Base-by-base conservation (phyloP, 176 grass and related monocot genomes). In the Rhipidocladum racemiflorum region DNA sequence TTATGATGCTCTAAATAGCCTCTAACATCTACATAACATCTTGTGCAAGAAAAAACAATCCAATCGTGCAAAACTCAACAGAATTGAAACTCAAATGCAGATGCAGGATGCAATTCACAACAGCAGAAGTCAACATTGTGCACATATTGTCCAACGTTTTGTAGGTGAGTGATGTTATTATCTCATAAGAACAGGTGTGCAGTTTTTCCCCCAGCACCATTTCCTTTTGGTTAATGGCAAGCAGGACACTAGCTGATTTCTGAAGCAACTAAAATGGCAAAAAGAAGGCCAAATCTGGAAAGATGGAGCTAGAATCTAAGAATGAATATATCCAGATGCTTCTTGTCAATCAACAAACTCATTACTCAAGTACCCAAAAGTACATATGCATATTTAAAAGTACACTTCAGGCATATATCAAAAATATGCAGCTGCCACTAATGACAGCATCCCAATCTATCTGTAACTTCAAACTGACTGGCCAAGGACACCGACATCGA, bases 311-410 rank as follows among this genome's bases (percentile, higher is more conserved):
- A 46, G 76, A 85, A 46, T 53, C 53, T 45, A 63, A 3, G 16
- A 81, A 85, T 76, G 59, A 85, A 69, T 70, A 64, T 30, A 36
- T 15, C 21, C 1, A 78, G 27, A 72, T 65, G 49, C 8, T 73
- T 15, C 38, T 62, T 73, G 44, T 72, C 55, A 50, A 73, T 34
- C 20, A 72, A 73, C 29, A 60, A 25, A 34, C 32, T 2, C n/a
- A n/a, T n/a, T n/a, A 1, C 3, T 56, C 34, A 72, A 57, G 14
- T 34, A 15, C 18, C 23, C 4, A 21, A 54, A 54, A 54, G 18
- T 9, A 21, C 50, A 54, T 21, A 54, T 54, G 18, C 50, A n/a
- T 54, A 20, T 8, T 56, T 9, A 55, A 81, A 84, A 61, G 29
- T 66, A 20, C 24, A 51, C 53, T 16, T 62, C 45, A 62, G 24